Base-by-base conservation (phyloP, 306 rosid species). In the Medicago arabica region DNA sequence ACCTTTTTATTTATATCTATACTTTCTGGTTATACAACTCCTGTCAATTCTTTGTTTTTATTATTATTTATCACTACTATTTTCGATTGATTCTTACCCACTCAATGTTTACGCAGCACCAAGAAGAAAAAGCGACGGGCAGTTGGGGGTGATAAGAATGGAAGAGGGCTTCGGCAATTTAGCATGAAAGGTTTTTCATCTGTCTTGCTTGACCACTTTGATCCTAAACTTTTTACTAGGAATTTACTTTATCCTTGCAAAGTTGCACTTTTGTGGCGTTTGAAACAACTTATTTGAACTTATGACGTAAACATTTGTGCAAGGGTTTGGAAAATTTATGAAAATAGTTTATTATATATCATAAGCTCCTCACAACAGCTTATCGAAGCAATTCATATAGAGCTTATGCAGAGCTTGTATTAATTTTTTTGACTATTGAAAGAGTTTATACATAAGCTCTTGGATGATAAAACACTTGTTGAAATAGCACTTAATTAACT, bases 131-230 rank as follows among this genome's bases (percentile, higher is more conserved):
- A 92, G 90, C 97, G 90, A 65, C 92, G 98, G 1, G 98, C 95
- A 12, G 97, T 87, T 67, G 96, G 90, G 75, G 95, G 95, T 31
- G 99, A 95, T 77, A 95, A 95, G 93, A 89, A 86, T 79, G 99
- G 99, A 71, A 87, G 99, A 85, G 99, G 98, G 62, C 96, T 95
- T 59, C 98, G 98, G 76, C 98, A 95, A 72, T 95, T 95, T 74
- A 95, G 98, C 69, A 95, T 95, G 98, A 95, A 95, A 91, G 98
- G 98, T 94, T 19, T 75, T 55, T 75, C 12, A 78, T 80, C 69
- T 71, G 19, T 61, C 19, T 69, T 51, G 57, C 49, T 34, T 19
- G 25, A 13, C 58, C 40, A 28, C 23, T 63, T 69, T 71, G 28
- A 41, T 68, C 17, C 60, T 74, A 55, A 38, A 12, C 6, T 63